Evolutionary conservation across 768 basidiomycete genomes (phyloP).

Genomic region (Amanita molliuscula): DNA sequence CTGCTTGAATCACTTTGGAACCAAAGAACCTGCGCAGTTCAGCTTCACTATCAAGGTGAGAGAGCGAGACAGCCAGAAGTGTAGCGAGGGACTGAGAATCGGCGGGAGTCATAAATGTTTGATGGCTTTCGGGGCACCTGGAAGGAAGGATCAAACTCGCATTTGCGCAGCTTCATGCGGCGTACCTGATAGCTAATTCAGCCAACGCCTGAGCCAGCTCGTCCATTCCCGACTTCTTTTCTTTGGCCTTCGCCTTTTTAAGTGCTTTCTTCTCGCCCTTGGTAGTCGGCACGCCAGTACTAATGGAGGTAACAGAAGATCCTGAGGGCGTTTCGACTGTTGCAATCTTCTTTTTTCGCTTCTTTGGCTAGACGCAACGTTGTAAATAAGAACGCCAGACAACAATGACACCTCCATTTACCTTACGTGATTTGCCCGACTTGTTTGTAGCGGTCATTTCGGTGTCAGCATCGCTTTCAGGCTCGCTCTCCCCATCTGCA

Average conservation of each 20-base stretch:
- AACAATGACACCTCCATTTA: conserved; percentile 7
- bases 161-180: conserved; percentile 3
- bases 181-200: conserved; percentile 73
- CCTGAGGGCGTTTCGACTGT: conserved; percentile 7
- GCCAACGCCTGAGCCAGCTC: conserved; percentile 80
- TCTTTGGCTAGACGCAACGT: conserved; percentile 20
- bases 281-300: conserved; percentile 11
- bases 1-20: conserved; percentile 71
- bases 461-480: conserved; percentile 11
- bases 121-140: conserved; percentile 36
- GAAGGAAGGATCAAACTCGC: neutral
- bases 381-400: neutral
- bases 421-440: conserved; percentile 31
- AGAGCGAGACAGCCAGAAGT: conserved; percentile 70
- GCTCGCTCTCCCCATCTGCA: conserved; percentile 1
- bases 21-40: conserved; percentile 95
- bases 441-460: conserved; percentile 15
- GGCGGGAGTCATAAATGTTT: conserved; percentile 21
- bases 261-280: conserved; percentile 46
- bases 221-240: conserved; percentile 55
- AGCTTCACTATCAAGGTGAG: conserved; percentile 78
- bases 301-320: neutral
- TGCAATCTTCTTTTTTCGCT: conserved; percentile 28
- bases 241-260: conserved; percentile 58
- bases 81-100: conserved; percentile 28